phyloP scores from a whole-genome alignment of 2,329 filamentous ascomycete genomes.

The Penicillium palitans region DNA sequence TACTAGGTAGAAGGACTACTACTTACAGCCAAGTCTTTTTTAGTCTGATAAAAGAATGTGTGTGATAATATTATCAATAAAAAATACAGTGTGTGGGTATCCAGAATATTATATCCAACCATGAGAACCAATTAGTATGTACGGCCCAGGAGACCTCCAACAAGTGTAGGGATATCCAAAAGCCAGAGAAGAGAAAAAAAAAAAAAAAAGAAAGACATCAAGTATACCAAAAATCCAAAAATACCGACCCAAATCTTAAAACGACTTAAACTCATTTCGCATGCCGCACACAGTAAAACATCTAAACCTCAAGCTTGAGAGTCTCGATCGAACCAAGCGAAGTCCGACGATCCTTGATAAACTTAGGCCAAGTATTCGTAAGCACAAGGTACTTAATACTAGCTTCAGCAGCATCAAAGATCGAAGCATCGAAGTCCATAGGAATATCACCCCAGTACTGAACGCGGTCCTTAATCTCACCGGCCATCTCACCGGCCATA shows the following conservation, averaged over 20 bases:
- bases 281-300: slow-evolving; percentile 1
- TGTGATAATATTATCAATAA: slow-evolving; percentile 5
- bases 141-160: not conserved
- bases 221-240: not conserved
- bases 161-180: not conserved
- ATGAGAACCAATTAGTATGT: slow-evolving; percentile 5
- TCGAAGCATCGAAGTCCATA: slow-evolving; percentile 48
- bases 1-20: not conserved
- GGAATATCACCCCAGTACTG: slow-evolving; percentile 42
- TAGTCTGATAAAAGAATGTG: not conserved
- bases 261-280: slow-evolving; percentile 11
- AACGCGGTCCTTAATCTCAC: slow-evolving; percentile 30
- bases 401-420: slow-evolving; percentile 62
- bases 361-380: slow-evolving; percentile 65
- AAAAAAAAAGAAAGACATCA: not conserved
- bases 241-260: not conserved
- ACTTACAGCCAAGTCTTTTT: not conserved
- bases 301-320: slow-evolving; percentile 12
- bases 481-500: slow-evolving; percentile 16
- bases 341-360: slow-evolving; percentile 28
- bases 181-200: not conserved
- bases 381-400: slow-evolving; percentile 67
- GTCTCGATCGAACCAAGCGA: slow-evolving; percentile 21
- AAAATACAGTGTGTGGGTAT: slow-evolving; percentile 9
- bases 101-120: slow-evolving; percentile 7